Base-by-base conservation (phyloP, 179 eudicot genomes). In the Nepenthes alata region DNA sequence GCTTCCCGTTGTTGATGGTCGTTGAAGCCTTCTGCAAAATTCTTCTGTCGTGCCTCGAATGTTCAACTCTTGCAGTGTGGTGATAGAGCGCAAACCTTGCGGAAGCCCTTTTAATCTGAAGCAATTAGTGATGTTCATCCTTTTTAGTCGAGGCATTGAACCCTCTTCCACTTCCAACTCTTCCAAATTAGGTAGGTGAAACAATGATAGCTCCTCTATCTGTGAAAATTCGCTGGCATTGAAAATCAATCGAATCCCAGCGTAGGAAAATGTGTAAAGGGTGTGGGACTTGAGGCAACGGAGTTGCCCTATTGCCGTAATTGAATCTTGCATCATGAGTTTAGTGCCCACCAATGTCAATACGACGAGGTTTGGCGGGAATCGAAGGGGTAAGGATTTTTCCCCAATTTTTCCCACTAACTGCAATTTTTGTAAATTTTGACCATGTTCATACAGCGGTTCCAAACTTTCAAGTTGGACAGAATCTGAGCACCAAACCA, bases 131-230 rank as follows among this genome's bases (percentile, higher is more conserved):
- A 67, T 67, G 2, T 59, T 14, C 53, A 71, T 47, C 7, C 25
- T 38, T 47, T 47, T 50, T 13, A 75, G 64, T 4, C 44, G 16
- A 39, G 67, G 70, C 72, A 71, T 63, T 44, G 70, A 66, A 44
- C 70, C 75, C 48, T 48, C 52, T 47, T 72, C 71, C 4, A 76
- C 49, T n/a, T 8, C 45, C 76, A 67, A 76, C 35, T 67, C 63
- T 49, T 65, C 55, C n/a, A 68, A 59, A 35, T 68, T 69, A 11
- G 45, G 58, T 5, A 75, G 48, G 34, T 58, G 35, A 0, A 12
- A 25, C 0, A 75, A 9, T 2, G 36, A 35, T 2, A 75, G 62
- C 58, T 39, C 35, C 64, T 55, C 58, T 4, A 41, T 4, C 8
- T 41, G 2, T 4, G 45, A 7, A 2, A 41, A 41, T 4, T 4